Evolutionary conservation across 441 rosid genomes (phyloP).

Genomic region (Kokia cookei): DNA sequence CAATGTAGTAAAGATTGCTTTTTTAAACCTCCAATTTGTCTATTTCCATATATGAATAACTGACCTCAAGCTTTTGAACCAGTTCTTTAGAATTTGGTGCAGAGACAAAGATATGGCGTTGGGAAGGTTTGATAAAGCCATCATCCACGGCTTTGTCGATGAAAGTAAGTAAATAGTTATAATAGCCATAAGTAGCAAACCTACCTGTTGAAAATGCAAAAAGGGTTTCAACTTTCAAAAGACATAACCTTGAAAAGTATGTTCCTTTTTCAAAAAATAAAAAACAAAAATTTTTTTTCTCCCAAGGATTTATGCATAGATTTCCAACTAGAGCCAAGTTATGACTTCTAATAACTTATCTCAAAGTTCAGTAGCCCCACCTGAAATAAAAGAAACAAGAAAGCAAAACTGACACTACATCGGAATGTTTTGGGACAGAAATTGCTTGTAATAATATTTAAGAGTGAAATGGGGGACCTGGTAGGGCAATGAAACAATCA

Average conservation of each 20-base stretch:
- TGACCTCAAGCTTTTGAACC: conserved; percentile 90
- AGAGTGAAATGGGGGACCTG: conserved; percentile 49
- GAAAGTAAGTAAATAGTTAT: conserved; percentile 73
- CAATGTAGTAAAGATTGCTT: neutral
- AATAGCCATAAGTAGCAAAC: conserved; percentile 95
- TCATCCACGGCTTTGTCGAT: conserved; percentile 96
- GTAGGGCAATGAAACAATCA: conserved; percentile 94
- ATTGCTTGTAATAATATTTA: neutral
- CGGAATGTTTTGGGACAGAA: neutral
- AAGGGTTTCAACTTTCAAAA: neutral
- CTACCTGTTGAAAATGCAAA: conserved; percentile 50
- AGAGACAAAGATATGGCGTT: conserved; percentile 80
- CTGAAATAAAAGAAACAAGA: conserved; percentile 29
- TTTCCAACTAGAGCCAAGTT: conserved; percentile 94
- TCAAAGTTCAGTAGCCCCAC: conserved; percentile 94
- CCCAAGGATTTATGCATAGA: no score
- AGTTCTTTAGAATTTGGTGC: conserved; percentile 88
- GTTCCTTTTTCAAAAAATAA: no score
- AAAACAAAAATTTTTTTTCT: no score
- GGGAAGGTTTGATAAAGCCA: conserved; percentile 88
- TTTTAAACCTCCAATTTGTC: conserved; percentile 14
- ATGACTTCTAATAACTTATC: conserved; percentile 93
- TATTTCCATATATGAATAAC: conserved; percentile 19
- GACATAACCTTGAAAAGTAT: conserved; percentile 26
- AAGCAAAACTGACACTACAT: neutral